Evolutionary conservation across 148 eudicot species (phyloP).

Genomic region (Diospyros kaki): DNA sequence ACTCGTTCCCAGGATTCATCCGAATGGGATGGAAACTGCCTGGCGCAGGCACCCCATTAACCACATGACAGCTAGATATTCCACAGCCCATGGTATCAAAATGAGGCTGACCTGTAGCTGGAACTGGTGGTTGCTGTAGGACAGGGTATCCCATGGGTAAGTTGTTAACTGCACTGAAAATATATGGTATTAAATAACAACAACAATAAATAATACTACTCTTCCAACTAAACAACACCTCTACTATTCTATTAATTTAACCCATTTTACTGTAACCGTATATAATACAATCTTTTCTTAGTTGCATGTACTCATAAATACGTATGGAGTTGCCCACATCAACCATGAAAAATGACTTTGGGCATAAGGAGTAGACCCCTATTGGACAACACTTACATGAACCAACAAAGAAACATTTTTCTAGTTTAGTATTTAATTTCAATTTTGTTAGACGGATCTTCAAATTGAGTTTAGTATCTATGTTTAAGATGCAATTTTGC

Average conservation of each 20-base stretch:
- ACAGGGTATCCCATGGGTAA: slow-evolving; percentile 99
- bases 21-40: slow-evolving; percentile 82
- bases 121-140: slow-evolving; percentile 69
- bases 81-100: slow-evolving; percentile 75
- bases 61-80: slow-evolving; percentile 77
- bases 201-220: slow-evolving; percentile 1
- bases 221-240: not conserved
- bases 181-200: slow-evolving; percentile 28
- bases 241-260: not conserved
- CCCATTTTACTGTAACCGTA: not conserved
- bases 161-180: slow-evolving; percentile 82
- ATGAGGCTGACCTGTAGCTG: slow-evolving; percentile 90
- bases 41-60: slow-evolving; percentile 94
- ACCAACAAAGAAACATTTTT: not conserved
- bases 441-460: not conserved
- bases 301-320: not conserved
- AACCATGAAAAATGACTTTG: not conserved
- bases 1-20: slow-evolving; percentile 92
- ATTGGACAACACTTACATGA: not conserved
- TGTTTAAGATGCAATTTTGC: not conserved
- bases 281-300: not conserved
- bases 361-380: not conserved
- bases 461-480: not conserved
- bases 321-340: not conserved
- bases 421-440: not conserved